Evolutionary conservation across 2,329 filamentous ascomycete species (phyloP).

Genomic region (Trichoderma atrobrunneum): DNA sequence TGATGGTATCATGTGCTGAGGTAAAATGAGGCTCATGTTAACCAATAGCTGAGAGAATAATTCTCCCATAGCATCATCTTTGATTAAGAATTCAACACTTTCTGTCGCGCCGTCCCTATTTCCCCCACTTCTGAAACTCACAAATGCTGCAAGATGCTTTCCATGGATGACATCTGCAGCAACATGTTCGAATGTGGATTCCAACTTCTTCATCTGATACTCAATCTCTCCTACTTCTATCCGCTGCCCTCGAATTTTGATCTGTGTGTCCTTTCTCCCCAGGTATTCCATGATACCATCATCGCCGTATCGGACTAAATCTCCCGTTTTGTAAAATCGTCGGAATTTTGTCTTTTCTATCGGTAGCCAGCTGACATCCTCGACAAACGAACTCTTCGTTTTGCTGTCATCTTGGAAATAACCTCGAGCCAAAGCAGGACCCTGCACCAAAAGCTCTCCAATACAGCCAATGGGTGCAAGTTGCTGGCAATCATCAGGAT

Average conservation of each 20-base stretch:
- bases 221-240: constrained; percentile 14
- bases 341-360: not conserved
- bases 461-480: constrained; percentile 25
- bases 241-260: constrained; percentile 14
- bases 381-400: constrained; percentile 21
- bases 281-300: constrained; percentile 9
- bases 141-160: not conserved
- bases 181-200: not conserved
- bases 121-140: not conserved
- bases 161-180: not conserved
- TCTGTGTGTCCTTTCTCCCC: constrained; percentile 6
- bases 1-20: constrained; percentile 26
- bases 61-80: not conserved
- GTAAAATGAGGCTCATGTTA: constrained; percentile 17
- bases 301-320: not conserved
- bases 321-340: constrained; percentile 9
- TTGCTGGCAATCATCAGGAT: constrained; percentile 21
- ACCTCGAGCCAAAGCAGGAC: constrained; percentile 22
- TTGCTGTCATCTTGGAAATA: constrained; percentile 25
- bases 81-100: not conserved
- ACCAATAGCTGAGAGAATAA: not conserved
- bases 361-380: constrained; percentile 1
- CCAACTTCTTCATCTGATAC: constrained; percentile 3
- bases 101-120: not conserved
- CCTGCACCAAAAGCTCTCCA: constrained; percentile 27